Base-by-base conservation (phyloP, 805 yeast species). In the Monosporozyma aerobia region DNA sequence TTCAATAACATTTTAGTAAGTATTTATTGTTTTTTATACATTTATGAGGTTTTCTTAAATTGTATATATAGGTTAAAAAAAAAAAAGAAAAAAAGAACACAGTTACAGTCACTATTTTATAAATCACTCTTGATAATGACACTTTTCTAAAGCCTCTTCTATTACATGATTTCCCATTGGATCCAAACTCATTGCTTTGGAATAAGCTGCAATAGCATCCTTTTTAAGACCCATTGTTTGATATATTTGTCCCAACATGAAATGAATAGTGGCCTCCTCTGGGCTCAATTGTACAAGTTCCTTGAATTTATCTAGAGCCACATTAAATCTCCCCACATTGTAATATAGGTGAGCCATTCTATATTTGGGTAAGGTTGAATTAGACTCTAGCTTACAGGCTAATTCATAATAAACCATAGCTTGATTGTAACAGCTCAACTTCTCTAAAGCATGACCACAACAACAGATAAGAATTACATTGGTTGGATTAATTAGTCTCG, bases 181-280 rank as follows among this genome's bases (percentile, higher is more conserved):
- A 68, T 92, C 98, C 57, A 92, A 74, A 62, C 88, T 87, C 69
- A 89, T 74, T 0, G 99, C 97, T 45, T 84, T 78, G 0, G 98
- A 92, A 59, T 87, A 88, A 61, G 87, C 92, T 58, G 80, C 81
- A 29, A 92, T 78, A 1, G 99, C 98, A 57, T 78, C 82, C 59
- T 79, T 81, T 60, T 82, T 84, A 55, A 87, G 81, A 30, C 83
- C 83, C 57, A 85, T 80, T 32, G 84, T 78, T 60, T 83, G 87
- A 75, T 90, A 89, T 51, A 90, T 75, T 62, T 89, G 89, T 10
- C 97, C 99, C 47, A 94, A 73, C 44, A 90, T 71, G 68, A 86
- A 89, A 68, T 92, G 98, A 29, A 92, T 96, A 51, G 88, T 83
- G 0, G 97, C 95, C 65, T 92, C 98, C 66, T 92, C 95, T 0